Conservation (phyloP, 176 grass and related monocot species). For the Hordeum marinum region DNA sequence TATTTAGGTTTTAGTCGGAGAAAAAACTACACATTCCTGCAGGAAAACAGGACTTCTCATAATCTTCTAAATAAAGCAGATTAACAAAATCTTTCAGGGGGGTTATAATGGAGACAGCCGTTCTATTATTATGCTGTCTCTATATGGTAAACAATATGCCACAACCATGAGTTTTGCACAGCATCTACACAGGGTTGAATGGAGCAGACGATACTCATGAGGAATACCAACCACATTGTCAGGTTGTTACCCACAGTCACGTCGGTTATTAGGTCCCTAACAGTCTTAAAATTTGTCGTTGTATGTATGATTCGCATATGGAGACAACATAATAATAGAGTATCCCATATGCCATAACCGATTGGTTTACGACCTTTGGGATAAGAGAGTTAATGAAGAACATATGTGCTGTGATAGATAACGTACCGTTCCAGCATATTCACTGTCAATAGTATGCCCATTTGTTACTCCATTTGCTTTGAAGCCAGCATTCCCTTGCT, state of each 20-base stretch:
- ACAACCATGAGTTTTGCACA: neutral
- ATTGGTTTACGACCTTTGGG: neutral
- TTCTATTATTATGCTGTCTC: neutral
- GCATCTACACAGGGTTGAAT: neutral
- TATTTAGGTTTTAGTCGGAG: neutral
- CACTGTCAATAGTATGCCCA: constrained; percentile 40
- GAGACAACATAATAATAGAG: constrained; percentile 5
- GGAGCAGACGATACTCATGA: neutral
- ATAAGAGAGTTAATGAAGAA: constrained; percentile 4
- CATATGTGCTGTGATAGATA: constrained; percentile 16
- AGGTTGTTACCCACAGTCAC: neutral
- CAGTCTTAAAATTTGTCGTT: neutral
- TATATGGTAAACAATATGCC: neutral
- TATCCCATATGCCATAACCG: neutral
- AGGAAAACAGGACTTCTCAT: neutral
- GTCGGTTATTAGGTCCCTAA: neutral
- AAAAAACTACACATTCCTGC: neutral
- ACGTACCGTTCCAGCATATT: constrained; percentile 72
- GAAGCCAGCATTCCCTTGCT: constrained; percentile 43
- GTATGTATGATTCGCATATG: constrained; percentile 6
- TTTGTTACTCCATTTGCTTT: constrained; percentile 42
- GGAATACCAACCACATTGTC: neutral
- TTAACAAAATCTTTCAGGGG: neutral
- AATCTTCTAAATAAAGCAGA: neutral
- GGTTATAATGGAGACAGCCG: neutral